A percentile compares a stretch with the other conserved stretches of the same genome.
These are phyloP conservation scores for Wickerhamomyces canadensis DNA, from an alignment of 805 yeast genomes.

Conservation along the genomic window DNA sequence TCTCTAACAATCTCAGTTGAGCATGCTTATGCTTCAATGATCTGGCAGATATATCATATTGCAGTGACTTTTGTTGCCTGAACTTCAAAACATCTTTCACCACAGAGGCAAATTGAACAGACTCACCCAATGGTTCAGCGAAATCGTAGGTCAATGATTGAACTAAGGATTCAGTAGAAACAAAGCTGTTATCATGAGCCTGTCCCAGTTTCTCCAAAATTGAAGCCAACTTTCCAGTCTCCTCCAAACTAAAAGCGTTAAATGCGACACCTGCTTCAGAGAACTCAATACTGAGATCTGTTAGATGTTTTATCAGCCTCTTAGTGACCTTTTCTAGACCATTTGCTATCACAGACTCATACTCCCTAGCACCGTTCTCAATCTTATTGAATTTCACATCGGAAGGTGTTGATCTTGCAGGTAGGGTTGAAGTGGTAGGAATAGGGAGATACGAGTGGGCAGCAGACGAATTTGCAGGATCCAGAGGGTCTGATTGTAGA, in stretches of 20 bases:
- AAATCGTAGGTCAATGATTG: conserved; percentile 51
- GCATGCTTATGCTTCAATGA: conserved; percentile 29
- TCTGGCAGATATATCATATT: conserved; percentile 37
- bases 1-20: conserved; percentile 32
- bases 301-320: conserved; percentile 40
- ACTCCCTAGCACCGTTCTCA: conserved; percentile 40
- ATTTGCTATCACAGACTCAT: conserved; percentile 36
- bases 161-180: conserved; percentile 44
- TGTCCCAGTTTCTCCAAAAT: conserved; percentile 78
- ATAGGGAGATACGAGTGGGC: conserved; percentile 60
- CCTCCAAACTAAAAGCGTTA: conserved; percentile 53
- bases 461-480: conserved; percentile 50
- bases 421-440: conserved; percentile 37
- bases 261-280: conserved; percentile 69
- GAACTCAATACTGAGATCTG: conserved; percentile 55
- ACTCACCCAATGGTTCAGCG: conserved; percentile 64
- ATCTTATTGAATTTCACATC: conserved; percentile 36
- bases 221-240: conserved; percentile 35
- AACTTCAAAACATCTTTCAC: conserved; percentile 50
- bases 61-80: conserved; percentile 44
- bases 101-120: conserved; percentile 58
- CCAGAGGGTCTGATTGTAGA: conserved; percentile 54
- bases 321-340: conserved; percentile 56
- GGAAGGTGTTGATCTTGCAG: conserved; percentile 24
- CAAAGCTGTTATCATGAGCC: conserved; percentile 68